These are phyloP conservation scores for Fusarium piperis DNA, from an alignment of 2,329 filamentous ascomycete genomes.

Conservation along the genomic window DNA sequence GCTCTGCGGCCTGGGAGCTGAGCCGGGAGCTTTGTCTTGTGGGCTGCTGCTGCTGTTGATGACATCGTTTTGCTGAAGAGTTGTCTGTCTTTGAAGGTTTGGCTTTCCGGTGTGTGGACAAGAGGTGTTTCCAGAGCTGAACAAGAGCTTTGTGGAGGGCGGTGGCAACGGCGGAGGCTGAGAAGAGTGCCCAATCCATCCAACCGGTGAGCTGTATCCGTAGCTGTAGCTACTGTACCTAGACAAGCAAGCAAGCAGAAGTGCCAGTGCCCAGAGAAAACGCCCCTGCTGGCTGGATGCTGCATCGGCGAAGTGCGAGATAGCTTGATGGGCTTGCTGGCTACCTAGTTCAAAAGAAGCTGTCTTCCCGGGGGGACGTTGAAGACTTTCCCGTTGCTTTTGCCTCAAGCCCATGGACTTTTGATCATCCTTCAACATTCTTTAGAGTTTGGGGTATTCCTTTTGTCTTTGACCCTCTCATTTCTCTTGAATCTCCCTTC, in stretches of 20 bases:
- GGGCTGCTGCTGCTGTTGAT: background rate
- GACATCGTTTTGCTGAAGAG: background rate
- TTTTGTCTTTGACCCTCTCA: background rate
- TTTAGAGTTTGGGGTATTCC: background rate
- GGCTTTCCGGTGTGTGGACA: background rate
- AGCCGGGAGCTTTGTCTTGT: constrained; percentile 16
- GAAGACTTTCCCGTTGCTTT: background rate
- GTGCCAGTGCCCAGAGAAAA: background rate
- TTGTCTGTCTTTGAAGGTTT: background rate
- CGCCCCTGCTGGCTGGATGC: background rate
- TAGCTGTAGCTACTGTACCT: too few relatives aligned
- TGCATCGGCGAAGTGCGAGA: constrained; percentile 33
- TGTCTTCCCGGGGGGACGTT: background rate
- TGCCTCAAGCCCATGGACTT: background rate
- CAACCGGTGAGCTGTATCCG: background rate
- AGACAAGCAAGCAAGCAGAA: too few relatives aligned
- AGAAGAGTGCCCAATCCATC: background rate
- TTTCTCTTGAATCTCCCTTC: background rate
- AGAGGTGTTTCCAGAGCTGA: background rate
- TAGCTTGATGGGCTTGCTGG: background rate
- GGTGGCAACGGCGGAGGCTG: background rate
- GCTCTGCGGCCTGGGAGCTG: constrained; percentile 39
- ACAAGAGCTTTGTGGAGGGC: background rate
- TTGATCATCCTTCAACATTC: background rate
- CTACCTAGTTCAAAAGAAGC: constrained; percentile 15